Evolutionary conservation across 371 early-diverging fungal genomes (phyloP), one percentile per base, ranked within the genome.

Genomic region (Furculomyces boomerangus): DNA sequence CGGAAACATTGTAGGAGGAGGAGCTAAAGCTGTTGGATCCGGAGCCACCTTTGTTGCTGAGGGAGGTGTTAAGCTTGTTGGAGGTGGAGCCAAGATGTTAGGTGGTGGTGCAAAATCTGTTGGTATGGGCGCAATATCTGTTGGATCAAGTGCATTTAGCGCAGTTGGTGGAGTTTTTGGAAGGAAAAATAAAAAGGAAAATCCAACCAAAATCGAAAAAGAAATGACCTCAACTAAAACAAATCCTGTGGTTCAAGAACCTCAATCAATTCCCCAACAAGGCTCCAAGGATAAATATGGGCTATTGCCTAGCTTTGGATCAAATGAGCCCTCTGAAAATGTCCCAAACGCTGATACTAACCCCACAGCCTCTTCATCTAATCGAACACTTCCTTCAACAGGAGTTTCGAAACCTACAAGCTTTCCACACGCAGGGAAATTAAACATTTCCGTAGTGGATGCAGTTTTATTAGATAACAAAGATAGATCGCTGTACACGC

Each of bases 401-500:
- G 75, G 71, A 20, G 3, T n/a, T 20, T 29, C n/a, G 8, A 74
- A 76, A 3, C 71, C 75, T 31, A 77, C 83, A 50, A 74, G 80
- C 22, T 64, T 68, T 57, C 55, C 60, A 16, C 13, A 35, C 37
- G 43, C 68, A 0, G 70, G 70, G 13, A 53, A 51, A 25, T 30
- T 70, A 41, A 26, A 52, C 5, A 28, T 72, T 16, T 14, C 59
- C 30, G 63, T 64, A 28, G 53, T 47, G 54, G 64, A 55, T 20
- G 74, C 67, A 1, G 64, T 66, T 54, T 51, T 61, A 35, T 51
- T 60, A 25, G 45, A 51, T 2, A 53, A 39, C 27, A 79, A 80
- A n/a, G 68, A 71, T 32, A 80, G 77, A 53, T 86, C 86, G 58
- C 86, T 85, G 0, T 88, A 74, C 58, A 53, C 14, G 29, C 41